Conservation (phyloP, 208 protist species). For the Wallacemonas sp. region DNA sequence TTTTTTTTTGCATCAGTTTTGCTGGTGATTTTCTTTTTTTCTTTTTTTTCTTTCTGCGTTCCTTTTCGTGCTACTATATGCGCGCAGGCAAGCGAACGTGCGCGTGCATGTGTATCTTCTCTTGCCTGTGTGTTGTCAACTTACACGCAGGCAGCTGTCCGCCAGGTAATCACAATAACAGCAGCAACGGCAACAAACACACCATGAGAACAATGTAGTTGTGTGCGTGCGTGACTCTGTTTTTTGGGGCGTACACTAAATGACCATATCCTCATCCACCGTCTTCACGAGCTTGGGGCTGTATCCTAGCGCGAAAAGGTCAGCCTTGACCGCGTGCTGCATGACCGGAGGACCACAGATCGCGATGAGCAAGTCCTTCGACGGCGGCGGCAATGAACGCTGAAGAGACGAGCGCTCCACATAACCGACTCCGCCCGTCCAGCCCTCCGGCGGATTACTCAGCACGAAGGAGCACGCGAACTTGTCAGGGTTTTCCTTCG, state of each 20-base stretch:
- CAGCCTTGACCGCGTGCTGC: slow-evolving; percentile 60
- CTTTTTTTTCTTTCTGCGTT: too few species aligned
- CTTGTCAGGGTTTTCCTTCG: slow-evolving; percentile 41
- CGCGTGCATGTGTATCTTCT: too few species aligned
- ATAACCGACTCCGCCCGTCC: slow-evolving; percentile 70
- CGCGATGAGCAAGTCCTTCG: slow-evolving; percentile 67
- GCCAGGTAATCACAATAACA: too few species aligned
- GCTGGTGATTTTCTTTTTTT: too few species aligned
- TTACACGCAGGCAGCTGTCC: too few species aligned
- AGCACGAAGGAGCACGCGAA: slow-evolving; percentile 51
- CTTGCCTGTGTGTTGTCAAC: too few species aligned
- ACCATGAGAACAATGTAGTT: too few species aligned
- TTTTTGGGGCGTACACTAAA: slow-evolving; percentile 45
- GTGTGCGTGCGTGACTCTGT: too few species aligned
- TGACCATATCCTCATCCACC: slow-evolving; percentile 48
- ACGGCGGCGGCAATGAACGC: slow-evolving; percentile 42
- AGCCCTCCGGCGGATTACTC: slow-evolving; percentile 52
- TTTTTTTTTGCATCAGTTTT: too few species aligned
- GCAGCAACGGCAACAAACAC: too few species aligned
- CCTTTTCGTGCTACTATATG: too few species aligned
- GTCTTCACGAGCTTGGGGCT: slow-evolving; percentile 59
- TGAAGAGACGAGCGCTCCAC: slow-evolving; percentile 38
- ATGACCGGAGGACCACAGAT: slow-evolving; percentile 81
- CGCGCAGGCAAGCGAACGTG: too few species aligned
- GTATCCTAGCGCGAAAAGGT: slow-evolving; percentile 54